Conservation (phyloP, 257 asterid genomes). For the Gynochthodes officinalis region DNA sequence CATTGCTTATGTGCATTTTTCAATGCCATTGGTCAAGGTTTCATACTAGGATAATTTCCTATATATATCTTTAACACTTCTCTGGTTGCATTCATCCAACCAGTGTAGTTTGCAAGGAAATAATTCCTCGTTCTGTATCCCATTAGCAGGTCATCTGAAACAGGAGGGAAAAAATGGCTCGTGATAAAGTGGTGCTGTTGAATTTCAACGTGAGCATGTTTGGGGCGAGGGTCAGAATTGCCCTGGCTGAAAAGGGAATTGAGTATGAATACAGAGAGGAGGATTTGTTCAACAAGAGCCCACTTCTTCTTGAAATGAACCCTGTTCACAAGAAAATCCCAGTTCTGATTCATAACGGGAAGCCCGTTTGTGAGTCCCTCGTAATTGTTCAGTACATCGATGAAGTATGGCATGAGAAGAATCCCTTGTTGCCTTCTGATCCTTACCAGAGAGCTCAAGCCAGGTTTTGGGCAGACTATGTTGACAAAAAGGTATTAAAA, state of each 20-base stretch:
- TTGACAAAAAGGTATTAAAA: slow-evolving; percentile 22
- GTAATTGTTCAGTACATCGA: slow-evolving; percentile 25
- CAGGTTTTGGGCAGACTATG: slow-evolving; percentile 28
- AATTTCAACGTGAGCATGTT: slow-evolving; percentile 15
- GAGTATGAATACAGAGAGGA: slow-evolving; percentile 9
- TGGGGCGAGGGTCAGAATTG: slow-evolving; percentile 22
- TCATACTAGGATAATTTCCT: no score
- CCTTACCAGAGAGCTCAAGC: slow-evolving; percentile 28
- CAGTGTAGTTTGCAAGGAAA: no score
- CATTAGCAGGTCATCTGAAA: no score
- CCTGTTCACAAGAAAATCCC: slow-evolving; percentile 30
- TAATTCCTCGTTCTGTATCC: no score
- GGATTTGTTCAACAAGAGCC: slow-evolving; percentile 24
- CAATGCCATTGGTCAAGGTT: no score
- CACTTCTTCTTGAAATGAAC: slow-evolving; percentile 18
- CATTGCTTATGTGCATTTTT: no score
- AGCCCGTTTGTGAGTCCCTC: slow-evolving; percentile 26
- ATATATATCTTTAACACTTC: no score
- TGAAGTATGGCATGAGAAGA: slow-evolving; percentile 23
- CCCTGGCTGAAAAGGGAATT: slow-evolving; percentile 25
- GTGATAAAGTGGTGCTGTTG: slow-evolving; percentile 23
- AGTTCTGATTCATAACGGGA: slow-evolving; percentile 22
- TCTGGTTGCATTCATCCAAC: no score
- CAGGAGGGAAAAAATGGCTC: no score
- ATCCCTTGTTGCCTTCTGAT: slow-evolving; percentile 19